Evolutionary conservation across 2,329 filamentous ascomycete species (phyloP).

Genomic region (Aspergillus sp.): DNA sequence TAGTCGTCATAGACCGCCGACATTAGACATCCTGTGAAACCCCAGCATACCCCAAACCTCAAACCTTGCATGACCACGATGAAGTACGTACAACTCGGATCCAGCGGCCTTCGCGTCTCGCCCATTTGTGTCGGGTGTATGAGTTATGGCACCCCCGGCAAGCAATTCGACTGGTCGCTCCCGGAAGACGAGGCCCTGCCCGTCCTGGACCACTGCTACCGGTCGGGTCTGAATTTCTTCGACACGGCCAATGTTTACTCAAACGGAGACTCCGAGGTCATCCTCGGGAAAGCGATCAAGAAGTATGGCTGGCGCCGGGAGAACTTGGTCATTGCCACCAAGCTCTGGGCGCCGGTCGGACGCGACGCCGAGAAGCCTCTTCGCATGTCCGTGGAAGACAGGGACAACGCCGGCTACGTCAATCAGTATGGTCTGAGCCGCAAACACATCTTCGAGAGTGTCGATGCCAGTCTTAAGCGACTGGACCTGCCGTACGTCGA

Average conservation of each 20-base stretch:
- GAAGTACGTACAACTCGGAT: constrained; percentile 27
- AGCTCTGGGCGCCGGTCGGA: constrained; percentile 48
- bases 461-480: constrained; percentile 54
- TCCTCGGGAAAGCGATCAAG: constrained; percentile 59
- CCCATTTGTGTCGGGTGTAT: constrained; percentile 27
- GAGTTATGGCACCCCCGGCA: constrained; percentile 23
- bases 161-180: constrained; percentile 22
- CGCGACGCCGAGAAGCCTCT: constrained; percentile 31
- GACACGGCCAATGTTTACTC: constrained; percentile 52
- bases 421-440: constrained; percentile 53
- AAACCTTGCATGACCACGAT: constrained; percentile 7
- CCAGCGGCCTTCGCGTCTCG: constrained; percentile 25
- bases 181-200: constrained; percentile 28
- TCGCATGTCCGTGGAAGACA: constrained; percentile 42
- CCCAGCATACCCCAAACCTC: background rate
- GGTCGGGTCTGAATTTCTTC: constrained; percentile 29
- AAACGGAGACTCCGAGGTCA: constrained; percentile 55
- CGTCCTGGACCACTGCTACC: constrained; percentile 28
- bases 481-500: constrained; percentile 53
- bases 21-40: background rate
- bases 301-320: constrained; percentile 58
- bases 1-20: background rate
- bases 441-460: constrained; percentile 64
- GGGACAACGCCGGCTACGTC: constrained; percentile 25
- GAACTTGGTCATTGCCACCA: constrained; percentile 59